Evolutionary conservation across 2,329 filamentous ascomycete genomes (phyloP), one percentile per base, ranked within the genome.

Genomic region (Hymenoscyphus occultus): DNA sequence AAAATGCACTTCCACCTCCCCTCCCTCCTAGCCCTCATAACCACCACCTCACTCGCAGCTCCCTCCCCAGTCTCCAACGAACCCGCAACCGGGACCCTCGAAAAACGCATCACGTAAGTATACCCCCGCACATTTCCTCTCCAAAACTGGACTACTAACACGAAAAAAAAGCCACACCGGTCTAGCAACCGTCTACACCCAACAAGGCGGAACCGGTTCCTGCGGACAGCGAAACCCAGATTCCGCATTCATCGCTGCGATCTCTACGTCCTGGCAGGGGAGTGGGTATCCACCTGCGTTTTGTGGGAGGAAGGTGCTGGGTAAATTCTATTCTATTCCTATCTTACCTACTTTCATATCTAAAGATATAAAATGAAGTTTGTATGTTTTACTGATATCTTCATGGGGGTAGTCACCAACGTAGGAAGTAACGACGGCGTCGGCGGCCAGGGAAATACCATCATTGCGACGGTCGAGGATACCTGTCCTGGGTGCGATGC

Each of bases 401-500:
- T 16, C 2, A 7, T 1, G 10, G 10, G 13, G 28, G 14, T n/a
- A 58, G 48, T 67, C 2, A 65, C 63, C 12, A 67, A 67, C 14
- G 54, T 39, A 31, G 65, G 65, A 10, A 64, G 60, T 32, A 39
- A 65, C 32, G 58, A 65, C 59, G 63, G 63, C 3, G 61, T 65
- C 14, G 65, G 65, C 12, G 63, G 63, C 9, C 32, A 14, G 19
- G 65, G 65, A 22, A 65, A 65, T 14, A 51, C 40, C 2, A 59
- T 64, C 57, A 62, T 51, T 3, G 63, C 56, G 5, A 63, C 58
- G 2, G 56, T 67, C 1, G 60, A 58, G 56, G 65, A 67, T 40
- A 65, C 63, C 28, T 67, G 65, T 31, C 60, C 60, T 32, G 14
- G 40, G 10, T 67, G 65, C 35, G 63, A 67, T 60, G 60, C 63